Base-by-base conservation (phyloP, 805 yeast species). In the Priceomyces medius region DNA sequence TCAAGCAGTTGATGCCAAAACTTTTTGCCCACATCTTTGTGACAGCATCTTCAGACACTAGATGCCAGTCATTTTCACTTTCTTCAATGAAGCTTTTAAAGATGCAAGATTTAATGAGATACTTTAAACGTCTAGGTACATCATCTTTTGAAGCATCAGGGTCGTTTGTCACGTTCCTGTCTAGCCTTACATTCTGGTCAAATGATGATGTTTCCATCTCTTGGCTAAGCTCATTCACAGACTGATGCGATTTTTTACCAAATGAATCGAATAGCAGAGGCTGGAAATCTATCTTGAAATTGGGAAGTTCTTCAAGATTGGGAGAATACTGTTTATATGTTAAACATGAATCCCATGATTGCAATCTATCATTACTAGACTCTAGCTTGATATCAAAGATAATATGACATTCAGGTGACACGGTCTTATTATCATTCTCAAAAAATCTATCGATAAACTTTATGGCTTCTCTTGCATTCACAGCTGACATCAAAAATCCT, bases 381-480 rank as follows among this genome's bases (percentile, higher is more conserved):
- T 77, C 71, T 46, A 70, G 48, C 32, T 45, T 35, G 43, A 76
- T 32, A 23, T 47, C 47, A 18, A 42, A 40, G 10, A 26, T 32
- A 18, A 51, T 37, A 13, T 37, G 49, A 28, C 38, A 20, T 16
- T 40, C 44, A 27, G 14, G 50, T 37, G 24, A 39, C 10, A n/a
- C 16, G 27, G 36, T 40, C 3, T 42, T 35, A 21, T 47, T 47
- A 28, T 43, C 47, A 10, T 45, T 52, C 28, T 65, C 74, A 29
- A 66, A 54, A 24, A 60, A 44, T 27, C 63, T 61, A 48, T 83
- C 88, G 40, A 84, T 78, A 50, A 81, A 79, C 42, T 75, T 66
- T 38, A 83, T 70, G 14, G 87, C 76, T 53, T 81, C 85, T 40
- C 82, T 67, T 6, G 90, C 84, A 58, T 79, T 80, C n/a, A 74